Conservation (phyloP, 192 early-diverging fungal genomes). For the Gigaspora rosea region DNA sequence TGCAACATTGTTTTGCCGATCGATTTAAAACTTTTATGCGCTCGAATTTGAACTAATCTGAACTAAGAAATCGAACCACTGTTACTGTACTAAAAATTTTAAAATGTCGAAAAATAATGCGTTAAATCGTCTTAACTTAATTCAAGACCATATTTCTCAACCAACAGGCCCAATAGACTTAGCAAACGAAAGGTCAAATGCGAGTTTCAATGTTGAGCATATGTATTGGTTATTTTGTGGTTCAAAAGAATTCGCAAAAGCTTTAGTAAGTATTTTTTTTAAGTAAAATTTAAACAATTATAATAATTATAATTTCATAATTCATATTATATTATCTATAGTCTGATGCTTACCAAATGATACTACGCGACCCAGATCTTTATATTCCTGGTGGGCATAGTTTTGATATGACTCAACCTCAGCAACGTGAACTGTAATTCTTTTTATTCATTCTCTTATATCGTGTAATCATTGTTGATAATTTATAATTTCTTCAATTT, state of each 20-base stretch:
- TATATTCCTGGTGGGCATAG: slow-evolving; percentile 49
- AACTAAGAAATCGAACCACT: too few species aligned
- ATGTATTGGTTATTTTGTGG: slow-evolving; percentile 51
- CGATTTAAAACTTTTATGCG: too few species aligned
- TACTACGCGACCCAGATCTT: slow-evolving; percentile 57
- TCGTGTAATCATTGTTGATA: not conserved
- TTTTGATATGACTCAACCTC: slow-evolving; percentile 50
- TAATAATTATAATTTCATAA: not conserved
- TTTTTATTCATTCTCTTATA: not conserved
- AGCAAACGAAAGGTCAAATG: slow-evolving; percentile 53
- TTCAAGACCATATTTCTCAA: slow-evolving; percentile 45
- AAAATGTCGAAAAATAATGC: slow-evolving; percentile 29
- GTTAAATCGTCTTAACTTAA: slow-evolving; percentile 37
- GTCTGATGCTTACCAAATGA: slow-evolving; percentile 44
- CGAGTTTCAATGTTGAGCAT: slow-evolving; percentile 53
- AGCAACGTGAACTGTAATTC: slow-evolving; percentile 55
- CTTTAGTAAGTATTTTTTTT: slow-evolving; percentile 38
- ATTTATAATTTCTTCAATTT: not conserved
- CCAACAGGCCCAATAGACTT: slow-evolving; percentile 55
- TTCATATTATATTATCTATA: not conserved
- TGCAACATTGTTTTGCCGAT: too few species aligned
- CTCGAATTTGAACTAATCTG: too few species aligned
- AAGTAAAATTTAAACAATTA: not conserved
- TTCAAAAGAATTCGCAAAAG: slow-evolving; percentile 48
- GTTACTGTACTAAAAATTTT: too few species aligned